phyloP scores from a whole-genome alignment of 75 land plant species.

The Chamaecyparis obtusa region DNA sequence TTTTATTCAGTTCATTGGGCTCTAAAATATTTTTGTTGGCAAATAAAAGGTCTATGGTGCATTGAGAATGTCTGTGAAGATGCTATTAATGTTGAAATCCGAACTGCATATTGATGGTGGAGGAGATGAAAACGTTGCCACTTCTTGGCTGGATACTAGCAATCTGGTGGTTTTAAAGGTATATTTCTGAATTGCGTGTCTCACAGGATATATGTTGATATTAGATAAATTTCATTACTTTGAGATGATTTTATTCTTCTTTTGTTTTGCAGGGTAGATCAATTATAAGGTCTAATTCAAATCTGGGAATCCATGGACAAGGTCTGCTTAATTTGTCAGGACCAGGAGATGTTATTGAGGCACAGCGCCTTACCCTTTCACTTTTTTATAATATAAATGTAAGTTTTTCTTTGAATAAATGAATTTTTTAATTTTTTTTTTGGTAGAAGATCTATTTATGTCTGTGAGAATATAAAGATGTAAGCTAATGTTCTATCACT shows the following conservation, averaged over 20 bases:
- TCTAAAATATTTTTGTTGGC: conserved; percentile 1
- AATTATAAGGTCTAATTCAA: conserved; percentile 78
- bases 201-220: conserved; percentile 29
- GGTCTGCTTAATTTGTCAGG: conserved; percentile 82
- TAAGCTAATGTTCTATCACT: neutral
- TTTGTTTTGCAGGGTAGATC: conserved; percentile 58
- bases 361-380: conserved; percentile 80
- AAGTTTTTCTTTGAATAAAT: conserved; percentile 16
- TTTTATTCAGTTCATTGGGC: neutral
- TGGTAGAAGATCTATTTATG: neutral
- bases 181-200: neutral
- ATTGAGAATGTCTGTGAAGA: conserved; percentile 81
- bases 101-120: conserved; percentile 83
- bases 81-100: conserved; percentile 96
- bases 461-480: neutral
- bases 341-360: conserved; percentile 80
- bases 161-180: conserved; percentile 84
- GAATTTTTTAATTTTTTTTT: no score
- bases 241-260: conserved; percentile 18
- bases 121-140: conserved; percentile 67
- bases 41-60: conserved; percentile 85
- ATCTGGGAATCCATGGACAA: conserved; percentile 97
- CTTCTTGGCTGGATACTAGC: conserved; percentile 85
- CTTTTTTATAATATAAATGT: conserved; percentile 83
- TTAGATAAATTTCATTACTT: conserved; percentile 13